Evolutionary conservation across 345 rosid species (phyloP).

Genomic region (Boechera stricta): DNA sequence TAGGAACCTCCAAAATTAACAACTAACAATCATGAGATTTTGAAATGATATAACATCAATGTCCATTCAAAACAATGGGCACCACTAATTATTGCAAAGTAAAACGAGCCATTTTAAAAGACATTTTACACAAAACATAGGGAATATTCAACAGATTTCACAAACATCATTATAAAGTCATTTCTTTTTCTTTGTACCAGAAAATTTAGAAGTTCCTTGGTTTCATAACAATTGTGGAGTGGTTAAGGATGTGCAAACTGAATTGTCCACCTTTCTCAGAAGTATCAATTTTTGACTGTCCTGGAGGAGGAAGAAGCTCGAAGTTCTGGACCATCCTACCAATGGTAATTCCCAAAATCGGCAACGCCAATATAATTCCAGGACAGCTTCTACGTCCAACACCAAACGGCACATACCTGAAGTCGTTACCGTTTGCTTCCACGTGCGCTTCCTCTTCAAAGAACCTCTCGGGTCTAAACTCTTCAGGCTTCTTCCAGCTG

Average conservation of each 20-base stretch:
- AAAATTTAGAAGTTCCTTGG: conserved; percentile 56
- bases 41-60: conserved; percentile 6
- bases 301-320: conserved; percentile 93
- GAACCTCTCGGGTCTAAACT: conserved; percentile 97
- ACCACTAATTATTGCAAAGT: conserved; percentile 28
- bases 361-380: conserved; percentile 92
- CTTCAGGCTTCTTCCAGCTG: conserved; percentile 85
- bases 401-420: conserved; percentile 94
- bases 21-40: conserved; percentile 8
- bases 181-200: conserved; percentile 1
- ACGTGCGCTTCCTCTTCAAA: conserved; percentile 91
- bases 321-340: conserved; percentile 96
- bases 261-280: conserved; percentile 95
- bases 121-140: conserved; percentile 35
- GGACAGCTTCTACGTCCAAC: conserved; percentile 99
- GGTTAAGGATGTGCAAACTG: conserved; percentile 92
- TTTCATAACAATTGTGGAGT: conserved; percentile 89
- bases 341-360: conserved; percentile 85
- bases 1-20: background rate
- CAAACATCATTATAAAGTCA: conserved; percentile 38
- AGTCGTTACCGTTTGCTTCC: conserved; percentile 94
- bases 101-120: conserved; percentile 3
- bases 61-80: conserved; percentile 26
- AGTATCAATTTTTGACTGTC: conserved; percentile 79
- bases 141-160: conserved; percentile 36